These are phyloP conservation scores for Phlegmacium glaucopus DNA, from an alignment of 768 basidiomycete genomes.

Conservation along the genomic window DNA sequence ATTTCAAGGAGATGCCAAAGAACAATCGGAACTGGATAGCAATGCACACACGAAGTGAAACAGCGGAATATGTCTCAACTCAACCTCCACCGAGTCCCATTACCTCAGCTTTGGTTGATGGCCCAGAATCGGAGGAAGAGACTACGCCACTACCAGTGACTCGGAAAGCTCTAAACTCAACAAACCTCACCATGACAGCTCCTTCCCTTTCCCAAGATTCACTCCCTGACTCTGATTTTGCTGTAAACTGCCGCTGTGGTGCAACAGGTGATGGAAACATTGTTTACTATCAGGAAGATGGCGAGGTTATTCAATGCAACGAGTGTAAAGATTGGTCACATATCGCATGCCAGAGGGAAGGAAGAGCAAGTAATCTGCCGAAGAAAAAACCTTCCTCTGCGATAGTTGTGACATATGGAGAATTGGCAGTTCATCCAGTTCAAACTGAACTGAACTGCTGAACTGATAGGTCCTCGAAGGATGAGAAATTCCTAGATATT, in stretches of 20 bases:
- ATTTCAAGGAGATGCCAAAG: conserved; percentile 1
- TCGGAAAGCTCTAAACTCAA: no score
- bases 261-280: conserved; percentile 7
- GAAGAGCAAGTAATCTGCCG: conserved; percentile 13
- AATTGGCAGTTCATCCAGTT: no score
- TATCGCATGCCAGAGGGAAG: conserved; percentile 23
- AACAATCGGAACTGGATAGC: conserved; percentile 10
- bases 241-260: conserved; percentile 13
- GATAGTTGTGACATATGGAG: conserved; percentile 17
- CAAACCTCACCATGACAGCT: not conserved
- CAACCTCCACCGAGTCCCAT: not conserved
- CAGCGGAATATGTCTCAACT: conserved; percentile 12
- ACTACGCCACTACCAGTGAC: not conserved
- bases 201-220: not conserved
- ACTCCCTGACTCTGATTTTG: conserved; percentile 10
- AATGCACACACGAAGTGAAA: conserved; percentile 4
- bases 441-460: no score
- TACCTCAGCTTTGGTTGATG: not conserved
- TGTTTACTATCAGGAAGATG: conserved; percentile 7
- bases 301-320: conserved; percentile 17
- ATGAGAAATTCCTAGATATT: no score
- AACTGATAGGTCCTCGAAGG: no score
- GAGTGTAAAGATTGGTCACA: conserved; percentile 20
- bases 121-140: conserved; percentile 6
- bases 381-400: conserved; percentile 12